Percentiles rank a stretch among this genome's conserved stretches.
These are phyloP conservation scores for Exophiala sp. DNA, from an alignment of 2,329 filamentous ascomycete species.

Conservation along the genomic window DNA sequence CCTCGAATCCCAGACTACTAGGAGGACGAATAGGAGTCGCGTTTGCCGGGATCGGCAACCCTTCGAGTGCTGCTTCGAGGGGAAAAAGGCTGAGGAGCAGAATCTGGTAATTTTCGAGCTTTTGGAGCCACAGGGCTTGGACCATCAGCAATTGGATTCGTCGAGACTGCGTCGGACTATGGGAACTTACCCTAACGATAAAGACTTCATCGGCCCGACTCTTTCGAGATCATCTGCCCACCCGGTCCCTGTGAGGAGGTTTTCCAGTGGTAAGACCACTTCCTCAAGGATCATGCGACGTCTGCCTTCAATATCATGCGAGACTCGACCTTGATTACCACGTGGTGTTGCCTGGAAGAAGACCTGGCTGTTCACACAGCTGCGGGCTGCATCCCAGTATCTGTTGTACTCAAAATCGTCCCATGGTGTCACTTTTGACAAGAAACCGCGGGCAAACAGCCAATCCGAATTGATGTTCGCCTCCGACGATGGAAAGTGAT, in stretches of 20 bases:
- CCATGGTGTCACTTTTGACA: background rate
- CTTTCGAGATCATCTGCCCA: constrained; percentile 1
- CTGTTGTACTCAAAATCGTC: constrained; percentile 1
- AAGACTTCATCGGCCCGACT: background rate
- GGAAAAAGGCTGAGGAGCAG: no score
- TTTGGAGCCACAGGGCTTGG: no score
- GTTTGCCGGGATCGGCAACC: no score
- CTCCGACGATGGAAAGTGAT: background rate
- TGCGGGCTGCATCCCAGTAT: constrained; percentile 1
- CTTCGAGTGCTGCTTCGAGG: no score
- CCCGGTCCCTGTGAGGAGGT: constrained; percentile 1
- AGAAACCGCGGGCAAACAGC: background rate
- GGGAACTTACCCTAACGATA: no score
- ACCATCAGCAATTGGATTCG: no score
- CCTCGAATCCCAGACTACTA: no score
- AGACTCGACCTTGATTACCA: background rate
- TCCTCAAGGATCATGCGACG: constrained; percentile 3
- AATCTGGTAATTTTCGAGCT: no score
- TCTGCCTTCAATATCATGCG: background rate
- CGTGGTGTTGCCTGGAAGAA: background rate
- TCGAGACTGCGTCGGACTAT: no score
- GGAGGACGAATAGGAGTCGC: no score
- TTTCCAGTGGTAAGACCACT: background rate
- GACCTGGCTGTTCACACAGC: background rate
- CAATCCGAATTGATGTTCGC: constrained; percentile 3